Evolutionary conservation across 306 rosid species (phyloP), one percentile per base, ranked within the genome.

Genomic region (Aeschynomene evenia): DNA sequence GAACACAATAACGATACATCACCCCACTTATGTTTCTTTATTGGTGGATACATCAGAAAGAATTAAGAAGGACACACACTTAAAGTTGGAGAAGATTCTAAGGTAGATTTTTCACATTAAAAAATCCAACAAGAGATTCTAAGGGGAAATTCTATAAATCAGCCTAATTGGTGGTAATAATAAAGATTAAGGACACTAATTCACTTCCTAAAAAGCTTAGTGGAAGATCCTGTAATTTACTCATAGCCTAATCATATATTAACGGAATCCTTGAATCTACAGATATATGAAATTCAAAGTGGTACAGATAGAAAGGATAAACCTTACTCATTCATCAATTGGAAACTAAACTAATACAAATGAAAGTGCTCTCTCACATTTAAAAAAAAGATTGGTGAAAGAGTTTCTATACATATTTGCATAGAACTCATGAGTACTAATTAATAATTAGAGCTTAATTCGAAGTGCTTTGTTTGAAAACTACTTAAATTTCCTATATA

Each of bases 1-100:
- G 33, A 42, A 16, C 12, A n/a, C 66, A 43, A 11, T 50, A 49
- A n/a, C n/a, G n/a, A 45, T 37, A 51, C 16, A 24, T 15, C 16
- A 45, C 57, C 0, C 63, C 65, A 76, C 80, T 50, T 28, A 43
- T 10, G 24, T 22, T 49, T 64, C n/a, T 73, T 36, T 36, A 55
- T 40, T 68, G 57, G 56, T 37, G 65, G 55, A 18, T 37, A 31
- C 18, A 57, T 43, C 29, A 48, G 51, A 23, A 33, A 7, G 31
- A 74, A 28, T 26, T 43, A 40, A 28, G 31, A 4, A 52, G 14
- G 20, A 4, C 57, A 4, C 29, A 43, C 7, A 39, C 12, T n/a
- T 7, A 63, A 20, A 22, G 68, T 31, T 28, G 58, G 18, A 23
- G 45, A 29, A 61, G 77, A 77, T 63, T 63, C 72, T 9, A 31